Percentiles rank a stretch among this genome's conserved stretches.
phyloP scores from a whole-genome alignment of 495 filamentous ascomycete genomes.

The Neurospora sp. region DNA sequence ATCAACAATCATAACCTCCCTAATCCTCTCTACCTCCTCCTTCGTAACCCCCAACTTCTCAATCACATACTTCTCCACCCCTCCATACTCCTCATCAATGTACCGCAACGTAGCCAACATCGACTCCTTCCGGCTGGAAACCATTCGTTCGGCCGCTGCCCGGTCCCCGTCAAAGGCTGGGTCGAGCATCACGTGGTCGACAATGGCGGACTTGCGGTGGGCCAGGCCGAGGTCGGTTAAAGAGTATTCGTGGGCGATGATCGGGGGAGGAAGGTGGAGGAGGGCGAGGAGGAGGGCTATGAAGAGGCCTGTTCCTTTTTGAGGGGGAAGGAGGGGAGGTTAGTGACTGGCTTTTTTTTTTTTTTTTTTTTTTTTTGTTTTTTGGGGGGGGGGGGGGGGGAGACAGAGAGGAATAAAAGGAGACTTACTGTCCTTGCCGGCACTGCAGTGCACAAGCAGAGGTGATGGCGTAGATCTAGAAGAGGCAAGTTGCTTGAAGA shows the following conservation, averaged over 20 bases:
- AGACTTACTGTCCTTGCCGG: conserved; percentile 28
- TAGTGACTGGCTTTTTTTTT: too few relatives aligned
- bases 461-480: conserved; percentile 16
- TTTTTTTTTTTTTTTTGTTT: too few relatives aligned
- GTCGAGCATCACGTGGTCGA: conserved; percentile 33
- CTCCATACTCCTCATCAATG: conserved; percentile 43
- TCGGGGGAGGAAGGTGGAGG: conserved; percentile 43
- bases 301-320: conserved; percentile 44
- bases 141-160: conserved; percentile 39
- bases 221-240: conserved; percentile 47
- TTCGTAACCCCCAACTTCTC: conserved; percentile 41
- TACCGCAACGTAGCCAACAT: conserved; percentile 46
- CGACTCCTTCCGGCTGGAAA: conserved; percentile 39
- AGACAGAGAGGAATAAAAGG: too few relatives aligned
- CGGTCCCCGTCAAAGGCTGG: conserved; percentile 33
- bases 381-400: too few relatives aligned
- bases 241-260: conserved; percentile 53
- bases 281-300: conserved; percentile 49
- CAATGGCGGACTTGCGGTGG: conserved; percentile 30
- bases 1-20: conserved; percentile 35
- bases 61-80: conserved; percentile 45
- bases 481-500: conserved; percentile 31
- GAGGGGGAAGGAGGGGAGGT: too few relatives aligned
- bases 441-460: conserved; percentile 25
- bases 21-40: conserved; percentile 40